A percentile compares a stretch with the other conserved stretches of the same genome.
These are phyloP conservation scores for Penicillium sumatraense DNA, from an alignment of 2,329 filamentous ascomycete genomes.

Conservation along the genomic window DNA sequence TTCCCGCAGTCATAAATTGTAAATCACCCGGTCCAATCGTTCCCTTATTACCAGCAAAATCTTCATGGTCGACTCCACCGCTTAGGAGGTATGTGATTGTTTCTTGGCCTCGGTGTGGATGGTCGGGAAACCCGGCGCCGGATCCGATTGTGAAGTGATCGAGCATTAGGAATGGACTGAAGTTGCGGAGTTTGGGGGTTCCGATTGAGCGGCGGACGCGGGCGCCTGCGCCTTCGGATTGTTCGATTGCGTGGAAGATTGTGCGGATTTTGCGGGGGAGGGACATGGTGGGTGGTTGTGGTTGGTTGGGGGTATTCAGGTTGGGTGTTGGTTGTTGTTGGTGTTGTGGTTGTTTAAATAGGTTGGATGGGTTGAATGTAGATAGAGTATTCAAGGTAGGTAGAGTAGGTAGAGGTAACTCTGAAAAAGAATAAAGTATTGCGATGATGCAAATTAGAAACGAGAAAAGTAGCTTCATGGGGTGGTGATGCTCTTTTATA, in stretches of 20 bases:
- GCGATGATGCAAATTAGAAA: constrained; percentile 44
- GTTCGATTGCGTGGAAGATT: constrained; percentile 81
- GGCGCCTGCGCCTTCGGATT: constrained; percentile 86
- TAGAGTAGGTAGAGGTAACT: too few species aligned
- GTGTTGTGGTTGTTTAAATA: background rate
- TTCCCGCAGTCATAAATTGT: constrained; percentile 96
- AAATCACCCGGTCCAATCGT: constrained; percentile 86
- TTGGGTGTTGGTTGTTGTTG: background rate
- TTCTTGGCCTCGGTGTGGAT: constrained; percentile 81
- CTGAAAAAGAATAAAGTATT: constrained; percentile 34
- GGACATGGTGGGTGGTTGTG: constrained; percentile 59
- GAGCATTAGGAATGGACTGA: constrained; percentile 94
- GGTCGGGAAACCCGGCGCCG: constrained; percentile 88
- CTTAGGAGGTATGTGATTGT: constrained; percentile 88
- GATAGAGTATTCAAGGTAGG: constrained; percentile 7
- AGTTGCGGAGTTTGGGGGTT: constrained; percentile 78
- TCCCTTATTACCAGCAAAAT: constrained; percentile 84
- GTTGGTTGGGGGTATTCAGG: background rate
- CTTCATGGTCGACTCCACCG: constrained; percentile 87
- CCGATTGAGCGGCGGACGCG: constrained; percentile 86
- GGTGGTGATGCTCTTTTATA: constrained; percentile 37
- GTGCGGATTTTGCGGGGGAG: constrained; percentile 77
- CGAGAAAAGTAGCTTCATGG: constrained; percentile 43
- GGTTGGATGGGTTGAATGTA: constrained; percentile 30
- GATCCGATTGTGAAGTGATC: constrained; percentile 84